phyloP scores from a whole-genome alignment of 352 stramenopile genomes.

The Phytophthora capsici region DNA sequence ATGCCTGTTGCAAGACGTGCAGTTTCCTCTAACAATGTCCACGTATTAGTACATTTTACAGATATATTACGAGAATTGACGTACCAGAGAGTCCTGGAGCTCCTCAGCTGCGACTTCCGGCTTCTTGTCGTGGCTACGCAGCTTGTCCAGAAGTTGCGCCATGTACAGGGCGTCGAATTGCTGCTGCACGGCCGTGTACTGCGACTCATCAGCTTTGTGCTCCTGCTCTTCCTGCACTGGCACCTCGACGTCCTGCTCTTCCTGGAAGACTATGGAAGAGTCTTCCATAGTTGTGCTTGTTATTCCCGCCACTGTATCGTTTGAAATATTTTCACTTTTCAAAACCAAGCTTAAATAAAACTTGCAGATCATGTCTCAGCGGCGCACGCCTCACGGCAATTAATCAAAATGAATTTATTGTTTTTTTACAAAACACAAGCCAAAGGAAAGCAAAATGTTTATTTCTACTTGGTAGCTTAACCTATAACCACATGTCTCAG shows the following conservation, averaged over 20 bases:
- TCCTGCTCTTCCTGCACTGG: not conserved
- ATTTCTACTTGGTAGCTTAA: too few species aligned
- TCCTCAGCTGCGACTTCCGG: constrained; percentile 21
- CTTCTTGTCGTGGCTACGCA: constrained; percentile 33
- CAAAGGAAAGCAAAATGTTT: too few species aligned
- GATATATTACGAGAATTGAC: not conserved
- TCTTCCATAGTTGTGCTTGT: not conserved
- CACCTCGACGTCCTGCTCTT: not conserved
- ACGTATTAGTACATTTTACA: not conserved
- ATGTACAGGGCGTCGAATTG: constrained; percentile 59
- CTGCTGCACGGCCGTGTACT: constrained; percentile 21
- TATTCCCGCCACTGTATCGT: not conserved
- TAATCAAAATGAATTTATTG: too few species aligned
- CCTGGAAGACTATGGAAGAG: too few species aligned
- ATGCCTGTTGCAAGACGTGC: constrained; percentile 53
- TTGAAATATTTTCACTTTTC: too few species aligned
- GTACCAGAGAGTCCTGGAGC: constrained; percentile 43
- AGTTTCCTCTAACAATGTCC: constrained; percentile 42
- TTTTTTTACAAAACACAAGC: too few species aligned
- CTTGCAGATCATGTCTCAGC: too few species aligned
- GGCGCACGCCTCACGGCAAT: too few species aligned
- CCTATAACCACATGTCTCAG: too few species aligned
- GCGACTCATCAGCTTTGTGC: not conserved
- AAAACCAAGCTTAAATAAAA: too few species aligned
- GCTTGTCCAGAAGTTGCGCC: constrained; percentile 40